Evolutionary conservation across 495 filamentous ascomycete genomes (phyloP), one percentile per base, ranked within the genome.

Genomic region (Schizothecium vesticola): DNA sequence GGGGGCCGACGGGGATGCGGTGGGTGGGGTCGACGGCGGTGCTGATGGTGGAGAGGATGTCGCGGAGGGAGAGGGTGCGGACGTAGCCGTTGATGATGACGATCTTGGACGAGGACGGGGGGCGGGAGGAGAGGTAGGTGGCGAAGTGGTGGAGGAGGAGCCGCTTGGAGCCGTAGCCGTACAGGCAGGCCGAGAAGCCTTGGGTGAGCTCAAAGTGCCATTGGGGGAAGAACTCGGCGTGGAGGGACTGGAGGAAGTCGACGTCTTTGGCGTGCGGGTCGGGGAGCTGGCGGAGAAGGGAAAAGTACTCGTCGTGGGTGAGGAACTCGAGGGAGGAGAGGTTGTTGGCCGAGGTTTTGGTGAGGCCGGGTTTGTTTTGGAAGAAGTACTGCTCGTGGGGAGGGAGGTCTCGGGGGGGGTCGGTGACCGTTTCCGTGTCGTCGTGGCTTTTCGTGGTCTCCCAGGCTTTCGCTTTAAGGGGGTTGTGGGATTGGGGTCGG

Each of bases 341-440:
- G 16, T 86, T 97, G 71, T 93, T 95, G 74, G 90, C 91, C 10
- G 94, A 97, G 6, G 94, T 97, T 74, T 93, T 92, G 59, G 84
- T 80, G 4, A 88, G 84, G 22, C 91, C 92, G 19, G 92, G 88
- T 36, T 91, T 88, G 76, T 97, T 97, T 72, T 97, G 90, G 77
- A 89, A 92, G 75, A 99, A 98, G 76, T 96, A 99, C 62, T 88
- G 89, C 75, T 99, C 95, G 70, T 97, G 90, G 0, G 93, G 82
- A 23, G 93, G 91, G 5, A 98, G 83, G 68, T 94, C 86, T 28
- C 85, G 84, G 43, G 92, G 91, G 5, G 94, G 92, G 92, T 93
- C 7, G 91, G 91, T 12, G 91, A 91, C 56, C 86, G 88, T 74
- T 90, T 90, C 67, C 88, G 86, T 4, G 73, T 63, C 31, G 43